A percentile compares a stretch with the other conserved stretches of the same genome.
These are phyloP conservation scores for Amphirosellinia nigrospora DNA, from an alignment of 495 filamentous ascomycete species.

Conservation along the genomic window DNA sequence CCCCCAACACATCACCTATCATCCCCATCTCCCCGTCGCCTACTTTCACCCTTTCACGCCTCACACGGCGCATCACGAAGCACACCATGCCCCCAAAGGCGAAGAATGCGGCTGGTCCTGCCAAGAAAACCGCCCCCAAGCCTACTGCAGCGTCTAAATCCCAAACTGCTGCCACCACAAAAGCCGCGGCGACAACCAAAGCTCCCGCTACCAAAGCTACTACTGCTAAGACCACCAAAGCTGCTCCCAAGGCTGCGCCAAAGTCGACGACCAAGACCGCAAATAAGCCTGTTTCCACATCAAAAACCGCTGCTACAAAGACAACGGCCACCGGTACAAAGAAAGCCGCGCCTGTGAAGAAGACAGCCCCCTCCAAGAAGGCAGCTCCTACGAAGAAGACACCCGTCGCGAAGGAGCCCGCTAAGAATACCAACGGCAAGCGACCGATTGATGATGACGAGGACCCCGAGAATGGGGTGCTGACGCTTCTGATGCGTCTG, in stretches of 20 bases:
- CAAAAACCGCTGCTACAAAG: constrained; percentile 2
- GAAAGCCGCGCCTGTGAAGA: constrained; percentile 13
- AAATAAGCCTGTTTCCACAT: constrained; percentile 23
- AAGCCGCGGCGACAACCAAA: constrained; percentile 1
- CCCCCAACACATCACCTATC: background rate
- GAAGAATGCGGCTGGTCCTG: constrained; percentile 16
- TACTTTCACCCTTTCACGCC: background rate
- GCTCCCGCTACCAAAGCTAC: constrained; percentile 1
- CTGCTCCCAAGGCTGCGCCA: constrained; percentile 24
- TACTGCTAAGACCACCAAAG: constrained; percentile 26
- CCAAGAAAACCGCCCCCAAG: constrained; percentile 14
- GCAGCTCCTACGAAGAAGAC: constrained; percentile 20
- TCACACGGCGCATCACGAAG: constrained; percentile 30
- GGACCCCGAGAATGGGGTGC: no score
- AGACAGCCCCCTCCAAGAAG: constrained; percentile 24
- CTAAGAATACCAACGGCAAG: constrained; percentile 35
- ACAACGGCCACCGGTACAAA: background rate
- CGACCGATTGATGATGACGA: constrained; percentile 29
- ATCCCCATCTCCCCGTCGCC: background rate
- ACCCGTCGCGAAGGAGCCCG: constrained; percentile 17
- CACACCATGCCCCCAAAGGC: constrained; percentile 20
- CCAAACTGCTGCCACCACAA: background rate
- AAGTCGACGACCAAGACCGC: constrained; percentile 10
- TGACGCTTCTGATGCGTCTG: constrained; percentile 1
- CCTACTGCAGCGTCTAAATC: constrained; percentile 13